A percentile compares a stretch with the other conserved stretches of the same genome.
Evolutionary conservation across 352 stramenopile species (phyloP).

Genomic region (Phytophthora meadii): DNA sequence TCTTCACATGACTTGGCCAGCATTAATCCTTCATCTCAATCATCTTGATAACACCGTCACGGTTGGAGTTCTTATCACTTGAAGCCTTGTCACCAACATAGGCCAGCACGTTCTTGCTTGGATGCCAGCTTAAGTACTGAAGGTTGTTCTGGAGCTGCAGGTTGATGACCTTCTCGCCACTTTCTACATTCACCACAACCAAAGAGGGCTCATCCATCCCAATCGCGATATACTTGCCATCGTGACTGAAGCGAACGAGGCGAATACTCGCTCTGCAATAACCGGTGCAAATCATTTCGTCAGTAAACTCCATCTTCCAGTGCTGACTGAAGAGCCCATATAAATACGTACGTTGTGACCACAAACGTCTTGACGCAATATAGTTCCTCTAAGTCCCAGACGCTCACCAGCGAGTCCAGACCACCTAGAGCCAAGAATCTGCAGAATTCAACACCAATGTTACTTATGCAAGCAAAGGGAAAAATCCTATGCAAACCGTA

Average conservation of each 20-base stretch:
- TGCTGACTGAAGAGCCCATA: background rate
- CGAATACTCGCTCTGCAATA: conserved; percentile 75
- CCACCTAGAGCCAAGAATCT: conserved; percentile 82
- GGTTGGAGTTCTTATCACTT: conserved; percentile 82
- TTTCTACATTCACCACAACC: conserved; percentile 70
- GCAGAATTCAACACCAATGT: conserved; percentile 3
- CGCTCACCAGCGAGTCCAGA: conserved; percentile 83
- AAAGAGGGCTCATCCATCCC: conserved; percentile 81
- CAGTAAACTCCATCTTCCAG: conserved; percentile 1
- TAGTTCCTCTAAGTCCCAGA: conserved; percentile 88
- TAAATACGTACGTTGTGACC: conserved; percentile 69
- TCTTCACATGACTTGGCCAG: conserved; percentile 5
- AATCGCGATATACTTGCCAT: conserved; percentile 76
- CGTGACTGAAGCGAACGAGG: conserved; percentile 80
- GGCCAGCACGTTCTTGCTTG: conserved; percentile 80
- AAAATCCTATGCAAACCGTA: conserved; percentile 18
- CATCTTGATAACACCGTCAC: conserved; percentile 87
- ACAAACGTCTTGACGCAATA: conserved; percentile 87
- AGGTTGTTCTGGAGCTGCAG: conserved; percentile 74
- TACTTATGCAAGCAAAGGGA: too few species aligned
- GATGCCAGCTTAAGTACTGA: conserved; percentile 86
- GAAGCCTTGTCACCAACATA: conserved; percentile 85
- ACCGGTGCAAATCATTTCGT: conserved; percentile 6
- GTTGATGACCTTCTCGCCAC: conserved; percentile 61
- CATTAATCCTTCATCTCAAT: conserved; percentile 71